Conservation (phyloP, 495 filamentous ascomycete genomes). For the Penicillium ucsense region DNA sequence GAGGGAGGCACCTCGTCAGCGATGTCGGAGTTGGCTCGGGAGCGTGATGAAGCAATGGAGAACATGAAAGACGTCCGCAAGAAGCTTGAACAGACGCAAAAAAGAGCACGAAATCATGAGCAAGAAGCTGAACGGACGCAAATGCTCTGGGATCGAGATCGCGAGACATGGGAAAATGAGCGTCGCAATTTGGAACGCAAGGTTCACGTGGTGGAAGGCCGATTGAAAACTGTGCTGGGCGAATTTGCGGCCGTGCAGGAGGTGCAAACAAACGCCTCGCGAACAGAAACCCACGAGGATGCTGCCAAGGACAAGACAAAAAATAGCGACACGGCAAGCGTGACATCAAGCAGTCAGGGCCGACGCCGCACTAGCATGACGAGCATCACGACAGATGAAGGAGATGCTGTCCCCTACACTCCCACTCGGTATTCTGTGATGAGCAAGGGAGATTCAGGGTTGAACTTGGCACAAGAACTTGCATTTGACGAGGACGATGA, state of each 20-base stretch:
- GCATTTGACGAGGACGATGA: conserved; percentile 66
- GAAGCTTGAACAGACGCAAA: conserved; percentile 70
- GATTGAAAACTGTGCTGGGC: conserved; percentile 71
- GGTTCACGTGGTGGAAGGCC: conserved; percentile 76
- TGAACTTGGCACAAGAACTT: conserved; percentile 85
- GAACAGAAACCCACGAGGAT: conserved; percentile 14
- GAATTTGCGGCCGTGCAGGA: conserved; percentile 73
- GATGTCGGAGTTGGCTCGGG: conserved; percentile 68
- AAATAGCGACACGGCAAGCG: conserved; percentile 65
- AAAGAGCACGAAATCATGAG: conserved; percentile 68
- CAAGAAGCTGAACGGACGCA: conserved; percentile 72
- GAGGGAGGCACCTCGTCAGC: conserved; percentile 83
- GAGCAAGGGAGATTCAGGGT: conserved; percentile 48
- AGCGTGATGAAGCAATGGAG: conserved; percentile 78
- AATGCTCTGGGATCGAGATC: conserved; percentile 69
- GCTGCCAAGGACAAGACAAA: conserved; percentile 30
- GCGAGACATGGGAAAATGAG: conserved; percentile 71
- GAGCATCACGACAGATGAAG: conserved; percentile 55
- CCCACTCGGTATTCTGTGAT: conserved; percentile 57
- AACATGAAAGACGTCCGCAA: conserved; percentile 62
- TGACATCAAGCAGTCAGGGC: conserved; percentile 62
- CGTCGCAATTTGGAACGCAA: conserved; percentile 72
- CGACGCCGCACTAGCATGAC: conserved; percentile 43
- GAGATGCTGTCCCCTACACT: conserved; percentile 19
- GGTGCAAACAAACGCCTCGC: conserved; percentile 23